Evolutionary conservation across 169 alveolate genomes (phyloP).

Genomic region (Plasmodium billcollinsi): DNA sequence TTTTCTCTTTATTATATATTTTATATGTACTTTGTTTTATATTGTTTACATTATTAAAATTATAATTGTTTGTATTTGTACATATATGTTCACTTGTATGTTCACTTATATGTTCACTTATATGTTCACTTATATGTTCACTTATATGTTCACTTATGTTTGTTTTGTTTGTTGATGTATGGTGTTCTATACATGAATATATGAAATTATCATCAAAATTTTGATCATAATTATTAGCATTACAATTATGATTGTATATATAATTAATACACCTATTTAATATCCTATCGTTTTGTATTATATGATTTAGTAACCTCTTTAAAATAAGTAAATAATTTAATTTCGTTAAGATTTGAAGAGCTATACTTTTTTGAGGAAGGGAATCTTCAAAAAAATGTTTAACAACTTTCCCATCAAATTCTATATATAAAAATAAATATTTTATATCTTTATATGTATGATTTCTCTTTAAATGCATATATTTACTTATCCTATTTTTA

Average conservation of each 20-base stretch:
- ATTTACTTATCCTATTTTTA: conserved; percentile 41
- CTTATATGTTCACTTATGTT: no score
- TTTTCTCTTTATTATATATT: no score
- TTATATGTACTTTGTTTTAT: no score
- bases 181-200: no score
- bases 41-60: no score
- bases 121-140: no score
- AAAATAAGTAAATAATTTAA: conserved; percentile 52
- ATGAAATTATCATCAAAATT: no score
- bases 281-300: conserved; percentile 18
- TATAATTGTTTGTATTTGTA: no score
- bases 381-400: conserved; percentile 43
- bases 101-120: no score
- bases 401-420: conserved; percentile 22
- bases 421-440: conserved; percentile 29
- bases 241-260: not conserved
- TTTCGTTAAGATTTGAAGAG: conserved; percentile 37
- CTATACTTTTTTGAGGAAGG: conserved; percentile 29
- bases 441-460: conserved; percentile 12
- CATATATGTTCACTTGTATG: no score
- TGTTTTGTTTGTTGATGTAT: no score
- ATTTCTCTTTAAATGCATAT: conserved; percentile 10
- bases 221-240: no score
- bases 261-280: conserved; percentile 23
- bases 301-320: not conserved